Percentiles rank a stretch among this genome's conserved stretches.
Evolutionary conservation across 2,329 filamentous ascomycete species (phyloP).

Genomic region (Phyllachora maydis): DNA sequence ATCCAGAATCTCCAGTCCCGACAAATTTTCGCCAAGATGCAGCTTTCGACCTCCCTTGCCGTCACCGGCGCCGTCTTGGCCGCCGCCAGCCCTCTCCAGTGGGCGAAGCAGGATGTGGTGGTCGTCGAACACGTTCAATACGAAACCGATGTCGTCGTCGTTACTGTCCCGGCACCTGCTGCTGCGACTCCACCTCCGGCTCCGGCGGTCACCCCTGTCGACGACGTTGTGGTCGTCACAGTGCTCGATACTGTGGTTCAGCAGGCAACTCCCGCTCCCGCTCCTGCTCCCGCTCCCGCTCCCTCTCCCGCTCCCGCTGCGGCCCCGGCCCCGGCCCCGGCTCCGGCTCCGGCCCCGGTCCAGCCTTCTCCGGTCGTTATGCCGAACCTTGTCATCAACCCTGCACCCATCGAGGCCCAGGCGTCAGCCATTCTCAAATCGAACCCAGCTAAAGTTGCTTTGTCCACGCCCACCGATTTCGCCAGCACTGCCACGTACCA

Average conservation of each 20-base stretch:
- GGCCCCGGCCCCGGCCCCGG: too few relatives aligned
- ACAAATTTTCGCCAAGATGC: too few relatives aligned
- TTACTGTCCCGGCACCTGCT: constrained; percentile 13
- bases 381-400: constrained; percentile 2
- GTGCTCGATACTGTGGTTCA: constrained; percentile 3
- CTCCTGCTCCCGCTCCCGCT: too few relatives aligned
- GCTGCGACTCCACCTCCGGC: constrained; percentile 1
- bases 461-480: constrained; percentile 9
- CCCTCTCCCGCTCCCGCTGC: too few relatives aligned
- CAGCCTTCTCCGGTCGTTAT: too few relatives aligned
- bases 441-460: too few relatives aligned
- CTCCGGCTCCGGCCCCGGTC: too few relatives aligned
- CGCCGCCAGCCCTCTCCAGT: constrained; percentile 19
- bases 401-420: constrained; percentile 1
- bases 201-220: constrained; percentile 6
- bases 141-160: constrained; percentile 19
- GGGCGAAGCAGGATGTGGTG: constrained; percentile 15
- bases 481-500: constrained; percentile 32
- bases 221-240: too few relatives aligned
- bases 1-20: too few relatives aligned
- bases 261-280: constrained; percentile 7
- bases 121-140: too few relatives aligned
- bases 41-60: constrained; percentile 23
- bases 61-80: constrained; percentile 23
- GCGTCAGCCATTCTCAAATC: too few relatives aligned